Conservation (phyloP, 129 eudicot genomes). For the Flaveria robusta region DNA sequence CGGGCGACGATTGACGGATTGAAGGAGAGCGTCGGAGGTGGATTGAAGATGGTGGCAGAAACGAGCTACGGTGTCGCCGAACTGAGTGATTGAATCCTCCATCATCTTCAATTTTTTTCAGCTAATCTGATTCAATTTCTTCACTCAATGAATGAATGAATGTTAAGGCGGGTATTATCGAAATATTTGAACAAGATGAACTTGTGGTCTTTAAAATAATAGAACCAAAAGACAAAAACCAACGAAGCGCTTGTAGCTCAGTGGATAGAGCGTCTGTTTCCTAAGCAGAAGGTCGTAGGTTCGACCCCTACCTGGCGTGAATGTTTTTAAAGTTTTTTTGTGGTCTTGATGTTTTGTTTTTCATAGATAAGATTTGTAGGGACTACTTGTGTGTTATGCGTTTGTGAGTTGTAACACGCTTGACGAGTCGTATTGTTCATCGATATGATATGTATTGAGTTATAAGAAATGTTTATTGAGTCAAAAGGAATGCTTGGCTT, state of each 20-base stretch:
- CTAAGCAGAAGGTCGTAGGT: constrained; percentile 99
- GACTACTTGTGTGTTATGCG: too few species aligned
- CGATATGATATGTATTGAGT: too few species aligned
- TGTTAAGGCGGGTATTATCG: not conserved
- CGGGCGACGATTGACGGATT: constrained; percentile 84
- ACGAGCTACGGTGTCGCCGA: constrained; percentile 55
- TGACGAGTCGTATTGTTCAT: too few species aligned
- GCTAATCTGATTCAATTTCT: constrained; percentile 11
- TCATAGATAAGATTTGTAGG: too few species aligned
- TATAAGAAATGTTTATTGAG: too few species aligned
- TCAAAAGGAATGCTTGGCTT: too few species aligned
- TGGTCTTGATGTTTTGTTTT: too few species aligned
- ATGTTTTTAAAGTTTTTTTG: not conserved
- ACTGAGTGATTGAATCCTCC: constrained; percentile 62
- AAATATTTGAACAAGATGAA: not conserved
- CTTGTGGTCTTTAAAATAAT: fast-evolving
- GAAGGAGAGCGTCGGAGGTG: constrained; percentile 70
- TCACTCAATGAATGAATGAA: not conserved
- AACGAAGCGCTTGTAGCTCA: constrained; percentile 85
- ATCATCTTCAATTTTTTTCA: constrained; percentile 16
- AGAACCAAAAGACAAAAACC: fast-evolving
- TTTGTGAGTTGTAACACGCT: too few species aligned
- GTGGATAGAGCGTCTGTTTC: constrained; percentile 99
- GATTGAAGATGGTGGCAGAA: constrained; percentile 75
- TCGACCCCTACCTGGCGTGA: constrained; percentile 99